phyloP scores from a whole-genome alignment of 768 basidiomycete species.

The Leccinum subgranulosum region DNA sequence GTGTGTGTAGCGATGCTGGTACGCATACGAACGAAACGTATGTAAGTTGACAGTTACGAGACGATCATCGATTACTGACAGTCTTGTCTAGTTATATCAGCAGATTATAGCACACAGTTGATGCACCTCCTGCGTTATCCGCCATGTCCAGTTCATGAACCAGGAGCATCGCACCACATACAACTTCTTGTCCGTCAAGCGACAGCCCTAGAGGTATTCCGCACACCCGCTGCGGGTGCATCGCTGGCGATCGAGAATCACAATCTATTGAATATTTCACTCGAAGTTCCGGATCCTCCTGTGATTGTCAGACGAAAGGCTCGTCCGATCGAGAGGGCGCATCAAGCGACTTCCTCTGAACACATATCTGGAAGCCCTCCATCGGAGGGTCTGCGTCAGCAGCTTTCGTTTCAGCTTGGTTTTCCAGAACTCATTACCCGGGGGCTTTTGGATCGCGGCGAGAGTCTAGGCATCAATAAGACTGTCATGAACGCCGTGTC shows the following conservation, averaged over 20 bases:
- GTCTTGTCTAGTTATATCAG: constrained; percentile 62
- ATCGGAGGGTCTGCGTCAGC: constrained; percentile 38
- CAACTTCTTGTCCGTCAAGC: constrained; percentile 83
- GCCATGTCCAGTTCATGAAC: constrained; percentile 32
- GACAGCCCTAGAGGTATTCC: constrained; percentile 68
- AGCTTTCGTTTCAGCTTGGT: constrained; percentile 45
- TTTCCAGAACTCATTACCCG: constrained; percentile 71
- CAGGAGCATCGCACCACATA: constrained; percentile 51
- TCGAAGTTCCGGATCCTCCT: constrained; percentile 56
- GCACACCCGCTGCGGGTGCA: constrained; percentile 72
- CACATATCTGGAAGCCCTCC: constrained; percentile 18
- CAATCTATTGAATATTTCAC: constrained; percentile 68
- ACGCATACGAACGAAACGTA: constrained; percentile 81
- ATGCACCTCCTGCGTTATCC: constrained; percentile 88
- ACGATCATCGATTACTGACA: constrained; percentile 9
- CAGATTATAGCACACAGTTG: constrained; percentile 84
- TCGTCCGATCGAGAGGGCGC: constrained; percentile 31
- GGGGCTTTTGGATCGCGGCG: constrained; percentile 70
- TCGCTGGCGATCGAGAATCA: constrained; percentile 80
- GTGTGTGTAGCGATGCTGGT: constrained; percentile 94
- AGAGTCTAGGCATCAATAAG: constrained; percentile 81
- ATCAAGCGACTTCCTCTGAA: constrained; percentile 23
- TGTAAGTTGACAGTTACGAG: constrained; percentile 37
- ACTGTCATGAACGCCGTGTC: constrained; percentile 78
- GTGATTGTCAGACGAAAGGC: constrained; percentile 36